Evolutionary conservation across 2,329 filamentous ascomycete genomes (phyloP), one percentile per base, ranked within the genome.

Genomic region (Trematosphaeria pertusa): DNA sequence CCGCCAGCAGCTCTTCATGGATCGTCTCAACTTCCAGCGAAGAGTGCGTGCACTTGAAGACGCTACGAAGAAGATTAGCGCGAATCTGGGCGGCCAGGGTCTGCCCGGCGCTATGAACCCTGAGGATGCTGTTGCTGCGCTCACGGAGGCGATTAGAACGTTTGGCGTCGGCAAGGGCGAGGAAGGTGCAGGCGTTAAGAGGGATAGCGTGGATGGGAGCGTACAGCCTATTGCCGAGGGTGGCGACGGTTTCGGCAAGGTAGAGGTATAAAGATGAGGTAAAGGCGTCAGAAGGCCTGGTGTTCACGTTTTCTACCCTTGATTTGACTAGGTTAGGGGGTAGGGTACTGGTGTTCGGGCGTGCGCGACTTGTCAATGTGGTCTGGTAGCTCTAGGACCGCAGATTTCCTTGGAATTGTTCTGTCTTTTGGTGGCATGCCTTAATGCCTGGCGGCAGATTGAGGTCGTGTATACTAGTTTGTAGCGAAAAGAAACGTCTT

Each of bases 1-100:
- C 31, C 86, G 93, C 21, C 92, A 97, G 71, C 89, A 97, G 71
- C 82, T 99, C 14, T 96, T 97, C 79, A 78, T 97, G 28, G 94
- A 99, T 71, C 85, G 94, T 18, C 79, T 99, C 39, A 84, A 88
- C 2, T 96, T 97, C 77, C 91, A 94, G 78, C 88, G 88, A 73
- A 84, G 92, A 42, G 88, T 97, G 19, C 84, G 86, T 43, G 88
- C 92, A 52, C 87, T 91, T 0, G 90, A 97, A 73, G 87, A 91
- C 35, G 81, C 81, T 0, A 78, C 96, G n/a, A 81, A 80, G 69
- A 75, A 74, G 54, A 76, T 72, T 35, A 52, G 52, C 19, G 46
- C 42, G 5, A 58, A 54, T 11, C 49, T 71, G 8, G 60, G 65
- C 21, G 69, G 65, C 14, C 58, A 61, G 20, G 69, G 67, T 4